phyloP scores from a whole-genome alignment of 2,329 filamentous ascomycete genomes.

The Nothophaeocryptopus gaeumannii region DNA sequence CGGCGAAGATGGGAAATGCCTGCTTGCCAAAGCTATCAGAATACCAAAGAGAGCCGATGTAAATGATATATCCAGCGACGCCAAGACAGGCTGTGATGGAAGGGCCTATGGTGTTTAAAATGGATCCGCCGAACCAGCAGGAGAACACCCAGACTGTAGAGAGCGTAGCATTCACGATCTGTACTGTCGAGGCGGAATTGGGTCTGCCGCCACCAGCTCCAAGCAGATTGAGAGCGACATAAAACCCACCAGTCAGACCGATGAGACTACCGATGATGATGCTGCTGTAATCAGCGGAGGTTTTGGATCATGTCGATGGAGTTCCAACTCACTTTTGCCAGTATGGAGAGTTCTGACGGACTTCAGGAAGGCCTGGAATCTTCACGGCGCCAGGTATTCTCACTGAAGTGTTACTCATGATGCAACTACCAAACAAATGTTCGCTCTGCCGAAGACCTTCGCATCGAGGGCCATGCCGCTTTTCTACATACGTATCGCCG shows the following conservation, averaged over 20 bases:
- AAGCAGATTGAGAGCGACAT: slow-evolving; percentile 26
- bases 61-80: slow-evolving; percentile 30
- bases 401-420: not conserved
- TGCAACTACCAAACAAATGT: too few species aligned
- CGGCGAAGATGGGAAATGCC: slow-evolving; percentile 28
- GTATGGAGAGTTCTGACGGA: slow-evolving; percentile 6
- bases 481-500: too few species aligned
- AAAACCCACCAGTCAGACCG: slow-evolving; percentile 22
- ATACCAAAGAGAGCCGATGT: slow-evolving; percentile 33
- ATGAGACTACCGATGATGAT: slow-evolving; percentile 12
- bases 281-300: not conserved
- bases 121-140: slow-evolving; percentile 28
- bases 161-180: slow-evolving; percentile 31
- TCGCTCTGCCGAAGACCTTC: too few species aligned
- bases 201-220: slow-evolving; percentile 33
- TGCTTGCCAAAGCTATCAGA: slow-evolving; percentile 28
- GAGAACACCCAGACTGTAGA: slow-evolving; percentile 33
- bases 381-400: not conserved
- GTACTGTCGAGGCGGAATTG: slow-evolving; percentile 28
- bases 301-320: not conserved
- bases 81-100: slow-evolving; percentile 25
- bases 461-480: too few species aligned
- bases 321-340: slow-evolving; percentile 4
- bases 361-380: slow-evolving; percentile 5
- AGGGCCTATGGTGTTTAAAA: slow-evolving; percentile 31